Evolutionary conservation across 805 yeast genomes (phyloP).

Genomic region (Hanseniaspora meyeri): DNA sequence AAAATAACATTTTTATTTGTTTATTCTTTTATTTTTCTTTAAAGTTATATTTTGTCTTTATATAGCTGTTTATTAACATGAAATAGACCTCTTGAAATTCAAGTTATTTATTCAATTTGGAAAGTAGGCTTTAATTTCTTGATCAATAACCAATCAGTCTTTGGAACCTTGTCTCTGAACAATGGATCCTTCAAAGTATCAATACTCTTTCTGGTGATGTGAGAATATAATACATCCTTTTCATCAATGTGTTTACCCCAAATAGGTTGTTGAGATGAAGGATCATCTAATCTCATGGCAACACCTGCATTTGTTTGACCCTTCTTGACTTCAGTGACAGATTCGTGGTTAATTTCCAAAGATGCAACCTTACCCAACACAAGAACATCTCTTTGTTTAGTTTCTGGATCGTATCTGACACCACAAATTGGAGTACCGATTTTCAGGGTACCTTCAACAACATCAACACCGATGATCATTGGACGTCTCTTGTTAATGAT

Average conservation of each 20-base stretch:
- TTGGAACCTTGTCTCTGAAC: constrained; percentile 82
- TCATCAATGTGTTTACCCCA: constrained; percentile 99
- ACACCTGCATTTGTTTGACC: constrained; percentile 97
- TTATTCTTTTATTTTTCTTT: neutral
- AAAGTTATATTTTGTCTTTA: neutral
- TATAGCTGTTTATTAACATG: neutral
- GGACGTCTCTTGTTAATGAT: constrained; percentile 97
- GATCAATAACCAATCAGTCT: constrained; percentile 91
- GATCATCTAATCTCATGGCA: constrained; percentile 91
- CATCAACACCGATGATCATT: constrained; percentile 98
- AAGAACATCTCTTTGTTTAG: constrained; percentile 58
- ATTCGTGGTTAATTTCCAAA: constrained; percentile 90
- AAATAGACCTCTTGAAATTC: neutral
- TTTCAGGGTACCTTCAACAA: constrained; percentile 76
- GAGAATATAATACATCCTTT: constrained; percentile 77
- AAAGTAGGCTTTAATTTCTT: constrained; percentile 79
- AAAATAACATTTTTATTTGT: neutral
- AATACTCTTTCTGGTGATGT: constrained; percentile 76
- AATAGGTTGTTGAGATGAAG: constrained; percentile 83
- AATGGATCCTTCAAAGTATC: constrained; percentile 98
- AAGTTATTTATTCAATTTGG: constrained; percentile 44
- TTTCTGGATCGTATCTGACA: constrained; percentile 76
- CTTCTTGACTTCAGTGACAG: constrained; percentile 68
- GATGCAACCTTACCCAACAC: constrained; percentile 77
- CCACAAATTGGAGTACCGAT: constrained; percentile 93